These are phyloP conservation scores for Ogataea methanolica DNA, from an alignment of 805 yeast genomes.

Conservation along the genomic window DNA sequence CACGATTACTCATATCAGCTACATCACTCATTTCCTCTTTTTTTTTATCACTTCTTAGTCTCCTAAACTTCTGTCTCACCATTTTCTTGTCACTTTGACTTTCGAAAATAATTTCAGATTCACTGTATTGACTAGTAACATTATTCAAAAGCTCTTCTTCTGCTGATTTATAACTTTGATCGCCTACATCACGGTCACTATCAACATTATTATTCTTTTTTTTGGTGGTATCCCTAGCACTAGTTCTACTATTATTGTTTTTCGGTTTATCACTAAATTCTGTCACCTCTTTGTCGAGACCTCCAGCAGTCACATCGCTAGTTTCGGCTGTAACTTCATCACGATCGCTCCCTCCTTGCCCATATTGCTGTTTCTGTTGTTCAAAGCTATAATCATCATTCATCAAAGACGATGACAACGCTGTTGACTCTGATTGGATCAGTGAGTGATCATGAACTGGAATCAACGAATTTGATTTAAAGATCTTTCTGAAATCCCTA, in stretches of 20 bases:
- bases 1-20: not conserved
- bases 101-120: conserved; percentile 13
- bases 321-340: too few species aligned
- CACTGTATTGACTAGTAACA: conserved; percentile 14
- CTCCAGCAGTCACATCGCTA: too few species aligned
- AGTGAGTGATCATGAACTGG: conserved; percentile 7
- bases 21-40: not conserved
- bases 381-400: too few species aligned
- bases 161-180: too few species aligned
- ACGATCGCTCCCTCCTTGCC: too few species aligned
- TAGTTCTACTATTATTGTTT: too few species aligned
- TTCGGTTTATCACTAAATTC: too few species aligned
- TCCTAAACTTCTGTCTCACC: not conserved
- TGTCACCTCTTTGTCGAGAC: too few species aligned
- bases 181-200: too few species aligned
- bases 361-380: too few species aligned
- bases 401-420: not conserved
- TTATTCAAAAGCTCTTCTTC: conserved; percentile 6
- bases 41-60: not conserved
- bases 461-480: conserved; percentile 11
- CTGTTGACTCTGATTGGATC: not conserved
- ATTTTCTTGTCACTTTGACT: conserved; percentile 13
- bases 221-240: too few species aligned
- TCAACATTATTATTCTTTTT: too few species aligned
- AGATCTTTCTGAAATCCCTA: conserved; percentile 9